These are phyloP conservation scores for Solioccasus polychromus DNA, from an alignment of 768 basidiomycete genomes.

Conservation along the genomic window DNA sequence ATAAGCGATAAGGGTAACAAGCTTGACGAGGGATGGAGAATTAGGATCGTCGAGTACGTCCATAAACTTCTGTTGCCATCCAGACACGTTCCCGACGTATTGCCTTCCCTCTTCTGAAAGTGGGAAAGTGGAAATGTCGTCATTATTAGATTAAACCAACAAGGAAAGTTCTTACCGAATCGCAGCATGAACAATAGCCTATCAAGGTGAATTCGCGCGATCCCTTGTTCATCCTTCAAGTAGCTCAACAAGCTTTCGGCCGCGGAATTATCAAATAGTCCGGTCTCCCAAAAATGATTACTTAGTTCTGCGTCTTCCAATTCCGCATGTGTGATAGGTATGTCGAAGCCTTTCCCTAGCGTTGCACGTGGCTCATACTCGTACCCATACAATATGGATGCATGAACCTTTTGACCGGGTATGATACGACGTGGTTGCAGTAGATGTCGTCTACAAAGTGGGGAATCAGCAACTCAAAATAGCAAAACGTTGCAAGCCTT, in stretches of 20 bases:
- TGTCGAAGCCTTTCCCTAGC: constrained; percentile 23
- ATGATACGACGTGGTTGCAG: constrained; percentile 25
- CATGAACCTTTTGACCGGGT: constrained; percentile 26
- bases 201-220: constrained; percentile 17
- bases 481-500: not conserved
- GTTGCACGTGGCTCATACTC: constrained; percentile 18
- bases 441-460: constrained; percentile 12
- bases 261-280: constrained; percentile 19
- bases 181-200: constrained; percentile 20
- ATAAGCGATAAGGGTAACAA: constrained; percentile 22
- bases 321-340: constrained; percentile 7
- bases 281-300: constrained; percentile 17
- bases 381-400: constrained; percentile 22
- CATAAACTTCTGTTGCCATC: constrained; percentile 12
- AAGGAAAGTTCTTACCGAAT: constrained; percentile 15
- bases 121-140: too few species aligned
- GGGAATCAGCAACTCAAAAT: not conserved
- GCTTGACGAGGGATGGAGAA: constrained; percentile 16
- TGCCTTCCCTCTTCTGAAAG: constrained; percentile 19
- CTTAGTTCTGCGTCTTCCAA: constrained; percentile 7
- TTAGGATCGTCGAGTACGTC: constrained; percentile 7
- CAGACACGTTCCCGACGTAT: constrained; percentile 13
- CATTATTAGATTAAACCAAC: not conserved
- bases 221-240: constrained; percentile 12
- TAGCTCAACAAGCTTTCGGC: constrained; percentile 11